Evolutionary conservation across 2,329 filamentous ascomycete genomes (phyloP), one percentile per base, ranked within the genome.

Genomic region (Hypomyces rosellus): DNA sequence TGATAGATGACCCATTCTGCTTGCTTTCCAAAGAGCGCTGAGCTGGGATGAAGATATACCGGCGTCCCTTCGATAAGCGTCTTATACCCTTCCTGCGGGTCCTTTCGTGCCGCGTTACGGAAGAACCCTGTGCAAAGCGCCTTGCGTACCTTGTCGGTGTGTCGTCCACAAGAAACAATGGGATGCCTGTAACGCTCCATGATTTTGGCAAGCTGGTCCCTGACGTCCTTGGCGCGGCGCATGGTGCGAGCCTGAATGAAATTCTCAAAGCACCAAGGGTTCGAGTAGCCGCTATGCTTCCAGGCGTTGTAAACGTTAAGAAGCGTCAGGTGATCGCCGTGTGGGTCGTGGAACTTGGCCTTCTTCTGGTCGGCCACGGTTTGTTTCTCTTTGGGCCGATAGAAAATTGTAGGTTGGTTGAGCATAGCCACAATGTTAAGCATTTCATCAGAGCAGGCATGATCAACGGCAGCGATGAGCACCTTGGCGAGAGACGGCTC

Each of bases 271-370:
- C 93, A 97, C 93, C 93, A 99, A 0, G 91, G 84, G 51, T 84
- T 88, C 45, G 84, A 87, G 70, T 82, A 95, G 6, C 85, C 85
- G 55, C 83, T 86, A 41, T 85, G 78, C 67, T 96, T 96, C 93
- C 93, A 99, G n/a, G 81, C 84, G 63, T 96, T 96, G 74, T 95
- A 99, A 1, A 99, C 91, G 60, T 99, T 99, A 40, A 99, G 81
- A 0, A 97, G 77, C 0, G 93, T 99, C 12, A 99, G 76, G 63
- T 99, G 93, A 64, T 99, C 93, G 47, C 93, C 93, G 50, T 89
- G 84, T 0, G 92, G 88, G 62, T 99, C 93, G 71, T 96, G 89
- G 71, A 99, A 99, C 66, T 96, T 96, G 57, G 90, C 79, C 70
- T 96, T 96, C 75, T 97, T 97, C 69, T 96, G 89, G 64, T 99